Percentiles rank a stretch among this genome's conserved stretches.
phyloP scores from a whole-genome alignment of 176 grass and related monocot genomes.

The Lolium rigidum region DNA sequence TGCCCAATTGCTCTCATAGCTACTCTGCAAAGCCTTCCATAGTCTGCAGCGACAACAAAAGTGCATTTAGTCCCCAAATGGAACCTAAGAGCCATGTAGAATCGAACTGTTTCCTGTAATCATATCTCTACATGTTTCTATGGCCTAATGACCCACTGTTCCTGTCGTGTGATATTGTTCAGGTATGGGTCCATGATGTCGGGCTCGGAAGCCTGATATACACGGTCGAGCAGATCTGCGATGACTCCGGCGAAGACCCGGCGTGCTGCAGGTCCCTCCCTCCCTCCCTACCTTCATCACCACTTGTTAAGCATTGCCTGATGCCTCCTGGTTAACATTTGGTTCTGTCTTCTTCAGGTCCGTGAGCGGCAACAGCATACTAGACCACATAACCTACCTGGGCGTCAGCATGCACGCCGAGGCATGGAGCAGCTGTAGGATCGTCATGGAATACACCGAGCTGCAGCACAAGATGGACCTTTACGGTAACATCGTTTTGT shows the following conservation, averaged over 20 bases:
- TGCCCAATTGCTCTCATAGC: not conserved
- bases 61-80: not conserved
- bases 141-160: not conserved
- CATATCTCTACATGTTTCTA: not conserved
- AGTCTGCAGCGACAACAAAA: not conserved
- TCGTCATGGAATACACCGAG: slow-evolving; percentile 71
- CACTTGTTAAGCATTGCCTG: not conserved
- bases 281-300: not conserved
- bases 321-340: not conserved
- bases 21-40: not conserved
- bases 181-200: slow-evolving; percentile 78
- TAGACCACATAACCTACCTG: slow-evolving; percentile 73
- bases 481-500: slow-evolving; percentile 68
- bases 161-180: slow-evolving; percentile 29
- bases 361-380: slow-evolving; percentile 62
- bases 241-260: slow-evolving; percentile 83
- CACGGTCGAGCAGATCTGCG: slow-evolving; percentile 65
- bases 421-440: slow-evolving; percentile 71
- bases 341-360: slow-evolving; percentile 49
- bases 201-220: slow-evolving; percentile 67
- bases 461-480: slow-evolving; percentile 76
- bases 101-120: not conserved
- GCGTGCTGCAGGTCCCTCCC: slow-evolving; percentile 68
- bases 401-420: slow-evolving; percentile 74
- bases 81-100: not conserved